Evolutionary conservation across 176 grass and related monocot species (phyloP).

Genomic region (Oryza coarctata): DNA sequence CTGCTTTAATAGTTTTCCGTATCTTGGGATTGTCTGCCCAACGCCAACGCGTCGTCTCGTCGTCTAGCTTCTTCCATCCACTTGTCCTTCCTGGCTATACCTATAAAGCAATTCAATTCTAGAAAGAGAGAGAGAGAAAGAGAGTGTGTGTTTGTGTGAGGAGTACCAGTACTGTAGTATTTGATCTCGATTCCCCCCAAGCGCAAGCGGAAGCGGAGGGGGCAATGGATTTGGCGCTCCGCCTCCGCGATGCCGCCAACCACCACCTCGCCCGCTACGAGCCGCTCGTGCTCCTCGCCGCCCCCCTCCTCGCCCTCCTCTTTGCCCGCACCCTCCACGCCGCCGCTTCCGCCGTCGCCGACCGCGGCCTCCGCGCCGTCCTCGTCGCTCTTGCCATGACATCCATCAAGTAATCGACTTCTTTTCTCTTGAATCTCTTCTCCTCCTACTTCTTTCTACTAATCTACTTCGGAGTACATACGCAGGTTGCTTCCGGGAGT

Average conservation of each 20-base stretch:
- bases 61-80: no score
- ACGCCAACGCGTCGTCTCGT: no score
- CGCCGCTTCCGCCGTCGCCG: conserved; percentile 40
- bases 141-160: no score
- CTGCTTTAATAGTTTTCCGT: not conserved
- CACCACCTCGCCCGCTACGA: conserved; percentile 61
- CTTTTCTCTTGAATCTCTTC: not conserved
- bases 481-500: conserved; percentile 78
- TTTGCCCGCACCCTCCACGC: conserved; percentile 55
- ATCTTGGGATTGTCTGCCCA: not conserved
- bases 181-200: no score
- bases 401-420: conserved; percentile 52
- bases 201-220: no score
- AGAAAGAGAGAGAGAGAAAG: no score
- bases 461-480: conserved; percentile 5
- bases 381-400: conserved; percentile 54
- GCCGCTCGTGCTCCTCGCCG: conserved; percentile 61
- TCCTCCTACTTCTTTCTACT: not conserved
- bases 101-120: no score
- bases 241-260: conserved; percentile 61
- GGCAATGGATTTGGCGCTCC: conserved; percentile 29
- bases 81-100: no score
- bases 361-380: conserved; percentile 52
- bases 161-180: no score
- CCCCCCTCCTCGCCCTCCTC: conserved; percentile 67